These are phyloP conservation scores for Diaporthe amygdali DNA, from an alignment of 2,329 filamentous ascomycete genomes.

Conservation along the genomic window DNA sequence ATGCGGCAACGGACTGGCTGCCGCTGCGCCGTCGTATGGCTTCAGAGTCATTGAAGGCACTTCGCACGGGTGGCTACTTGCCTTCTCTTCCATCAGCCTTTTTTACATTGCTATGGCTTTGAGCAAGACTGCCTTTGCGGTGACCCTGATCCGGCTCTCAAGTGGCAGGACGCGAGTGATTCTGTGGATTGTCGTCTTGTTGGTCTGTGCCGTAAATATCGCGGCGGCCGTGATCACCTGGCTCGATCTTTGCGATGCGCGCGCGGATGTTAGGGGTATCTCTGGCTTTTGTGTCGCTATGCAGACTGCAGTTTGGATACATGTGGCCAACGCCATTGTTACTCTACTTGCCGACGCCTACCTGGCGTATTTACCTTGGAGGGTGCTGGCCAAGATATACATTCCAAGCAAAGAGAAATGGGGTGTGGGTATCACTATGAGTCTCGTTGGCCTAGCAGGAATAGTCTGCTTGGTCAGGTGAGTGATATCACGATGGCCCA, in stretches of 20 bases:
- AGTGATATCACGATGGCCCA: not conserved
- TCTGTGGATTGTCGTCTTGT: slow-evolving; percentile 3
- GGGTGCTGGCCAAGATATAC: slow-evolving; percentile 11
- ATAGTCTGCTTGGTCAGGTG: slow-evolving; percentile 19
- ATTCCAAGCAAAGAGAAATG: slow-evolving; percentile 20
- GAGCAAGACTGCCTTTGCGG: slow-evolving; percentile 21
- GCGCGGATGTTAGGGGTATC: not conserved
- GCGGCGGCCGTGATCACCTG: slow-evolving; percentile 3
- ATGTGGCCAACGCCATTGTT: not conserved
- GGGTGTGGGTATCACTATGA: slow-evolving; percentile 24
- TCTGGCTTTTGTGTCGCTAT: not conserved
- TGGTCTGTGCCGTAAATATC: slow-evolving; percentile 9
- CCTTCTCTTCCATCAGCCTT: slow-evolving; percentile 9
- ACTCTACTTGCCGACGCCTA: slow-evolving; percentile 1
- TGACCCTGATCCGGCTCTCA: slow-evolving; percentile 16
- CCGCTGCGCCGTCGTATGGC: slow-evolving; percentile 14
- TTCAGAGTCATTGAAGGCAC: slow-evolving; percentile 18
- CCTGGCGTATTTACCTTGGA: slow-evolving; percentile 13
- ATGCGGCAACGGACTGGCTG: slow-evolving; percentile 13
- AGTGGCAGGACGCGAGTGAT: slow-evolving; percentile 1
- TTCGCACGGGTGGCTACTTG: not conserved
- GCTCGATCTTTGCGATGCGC: slow-evolving; percentile 14
- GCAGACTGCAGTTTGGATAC: slow-evolving; percentile 12
- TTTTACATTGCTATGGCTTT: slow-evolving; percentile 19
- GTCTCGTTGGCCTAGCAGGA: slow-evolving; percentile 26